phyloP scores from a whole-genome alignment of 495 filamentous ascomycete genomes.

The Talaromyces liani region DNA sequence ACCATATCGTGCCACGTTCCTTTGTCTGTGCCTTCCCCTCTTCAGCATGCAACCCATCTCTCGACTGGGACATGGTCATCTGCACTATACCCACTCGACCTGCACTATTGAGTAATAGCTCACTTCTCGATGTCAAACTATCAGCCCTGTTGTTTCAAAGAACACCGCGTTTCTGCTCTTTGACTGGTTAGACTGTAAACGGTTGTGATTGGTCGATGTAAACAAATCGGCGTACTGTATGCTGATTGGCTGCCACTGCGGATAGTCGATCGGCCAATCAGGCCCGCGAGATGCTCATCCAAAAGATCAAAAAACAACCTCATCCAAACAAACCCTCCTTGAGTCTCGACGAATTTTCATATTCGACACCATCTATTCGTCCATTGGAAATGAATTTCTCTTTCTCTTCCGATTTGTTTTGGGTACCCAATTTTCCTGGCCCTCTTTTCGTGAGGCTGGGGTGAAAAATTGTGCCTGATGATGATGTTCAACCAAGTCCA shows the following conservation, averaged over 20 bases:
- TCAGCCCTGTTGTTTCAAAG: neutral
- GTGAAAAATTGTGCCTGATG: neutral
- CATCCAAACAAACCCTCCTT: neutral
- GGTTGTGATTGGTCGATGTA: neutral
- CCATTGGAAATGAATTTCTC: neutral
- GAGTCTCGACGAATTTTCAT: neutral
- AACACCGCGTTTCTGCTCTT: neutral
- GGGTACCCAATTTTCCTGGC: neutral
- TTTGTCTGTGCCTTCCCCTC: neutral
- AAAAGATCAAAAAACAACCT: neutral
- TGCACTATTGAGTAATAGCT: neutral
- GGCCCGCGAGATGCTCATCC: neutral
- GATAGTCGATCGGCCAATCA: neutral
- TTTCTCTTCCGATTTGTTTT: neutral
- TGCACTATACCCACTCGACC: neutral
- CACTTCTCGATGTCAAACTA: neutral
- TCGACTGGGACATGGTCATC: constrained; percentile 4
- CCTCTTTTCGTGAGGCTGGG: neutral
- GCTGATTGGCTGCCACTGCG: neutral
- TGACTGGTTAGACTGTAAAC: neutral
- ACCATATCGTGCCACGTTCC: constrained; percentile 4
- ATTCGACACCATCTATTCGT: neutral
- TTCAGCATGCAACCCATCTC: neutral
- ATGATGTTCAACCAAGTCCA: neutral
- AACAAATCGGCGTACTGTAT: neutral